phyloP scores from a whole-genome alignment of 2,329 filamentous ascomycete species.

The Beauveria medogensis region DNA sequence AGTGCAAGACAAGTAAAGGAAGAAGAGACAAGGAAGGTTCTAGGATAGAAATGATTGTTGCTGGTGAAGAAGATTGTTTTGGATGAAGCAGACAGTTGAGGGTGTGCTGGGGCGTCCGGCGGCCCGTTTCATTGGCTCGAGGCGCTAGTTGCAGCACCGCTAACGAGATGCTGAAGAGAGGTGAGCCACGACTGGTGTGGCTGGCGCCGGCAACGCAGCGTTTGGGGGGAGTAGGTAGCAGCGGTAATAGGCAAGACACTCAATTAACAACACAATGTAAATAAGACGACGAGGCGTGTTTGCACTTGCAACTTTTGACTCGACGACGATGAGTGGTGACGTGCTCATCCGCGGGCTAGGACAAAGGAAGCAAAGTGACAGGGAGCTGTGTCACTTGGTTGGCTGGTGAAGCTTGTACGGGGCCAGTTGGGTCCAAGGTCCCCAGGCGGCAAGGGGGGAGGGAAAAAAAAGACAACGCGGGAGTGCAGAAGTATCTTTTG shows the following conservation, averaged over 20 bases:
- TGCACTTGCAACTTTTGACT: background rate
- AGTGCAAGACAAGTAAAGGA: background rate
- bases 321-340: background rate
- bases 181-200: background rate
- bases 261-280: background rate
- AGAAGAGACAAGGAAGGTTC: background rate
- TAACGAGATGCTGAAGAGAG: background rate
- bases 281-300: background rate
- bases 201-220: background rate
- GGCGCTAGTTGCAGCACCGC: background rate
- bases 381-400: no score
- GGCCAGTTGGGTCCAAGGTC: no score
- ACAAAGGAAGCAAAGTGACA: background rate
- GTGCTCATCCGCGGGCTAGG: conserved; percentile 3
- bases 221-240: background rate
- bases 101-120: background rate
- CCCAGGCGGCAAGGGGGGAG: background rate
- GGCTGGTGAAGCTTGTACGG: background rate
- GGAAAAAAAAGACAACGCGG: background rate
- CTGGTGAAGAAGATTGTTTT: background rate
- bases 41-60: background rate
- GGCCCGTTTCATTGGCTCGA: background rate
- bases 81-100: background rate
- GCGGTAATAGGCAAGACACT: background rate
- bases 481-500: conserved; percentile 5